phyloP scores from a whole-genome alignment of 75 land plant species.

The Chamaecyparis obtusa region DNA sequence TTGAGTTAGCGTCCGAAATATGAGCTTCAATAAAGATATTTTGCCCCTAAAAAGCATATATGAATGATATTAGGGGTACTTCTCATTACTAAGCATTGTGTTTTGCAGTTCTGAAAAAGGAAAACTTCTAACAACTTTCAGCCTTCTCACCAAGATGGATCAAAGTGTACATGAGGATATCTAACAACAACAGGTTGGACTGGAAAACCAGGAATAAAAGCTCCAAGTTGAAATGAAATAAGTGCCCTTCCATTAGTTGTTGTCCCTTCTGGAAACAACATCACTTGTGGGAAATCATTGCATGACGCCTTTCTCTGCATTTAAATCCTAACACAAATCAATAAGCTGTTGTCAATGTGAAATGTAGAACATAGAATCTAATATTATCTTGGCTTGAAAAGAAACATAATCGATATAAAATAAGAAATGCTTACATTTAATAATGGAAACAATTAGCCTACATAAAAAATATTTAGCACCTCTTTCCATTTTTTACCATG shows the following conservation, averaged over 20 bases:
- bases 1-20: conserved; percentile 90
- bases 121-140: neutral
- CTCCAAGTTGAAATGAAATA: conserved; percentile 88
- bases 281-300: conserved; percentile 68
- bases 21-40: conserved; percentile 68
- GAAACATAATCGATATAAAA: neutral
- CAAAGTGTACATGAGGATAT: conserved; percentile 90
- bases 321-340: conserved; percentile 13
- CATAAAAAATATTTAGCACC: neutral
- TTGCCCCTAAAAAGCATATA: conserved; percentile 57
- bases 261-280: conserved; percentile 95
- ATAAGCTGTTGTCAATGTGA: conserved; percentile 14
- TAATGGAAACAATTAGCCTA: neutral
- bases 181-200: conserved; percentile 90
- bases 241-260: conserved; percentile 87
- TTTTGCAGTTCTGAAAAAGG: neutral
- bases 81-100: neutral
- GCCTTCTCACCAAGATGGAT: conserved; percentile 78
- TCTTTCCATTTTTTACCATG: neutral
- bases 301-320: conserved; percentile 73
- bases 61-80: neutral
- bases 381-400: neutral
- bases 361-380: neutral
- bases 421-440: neutral
- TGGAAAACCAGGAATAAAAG: conserved; percentile 82